These are phyloP conservation scores for Colletotrichum cuscutae DNA, from an alignment of 2,329 filamentous ascomycete genomes.

Conservation along the genomic window DNA sequence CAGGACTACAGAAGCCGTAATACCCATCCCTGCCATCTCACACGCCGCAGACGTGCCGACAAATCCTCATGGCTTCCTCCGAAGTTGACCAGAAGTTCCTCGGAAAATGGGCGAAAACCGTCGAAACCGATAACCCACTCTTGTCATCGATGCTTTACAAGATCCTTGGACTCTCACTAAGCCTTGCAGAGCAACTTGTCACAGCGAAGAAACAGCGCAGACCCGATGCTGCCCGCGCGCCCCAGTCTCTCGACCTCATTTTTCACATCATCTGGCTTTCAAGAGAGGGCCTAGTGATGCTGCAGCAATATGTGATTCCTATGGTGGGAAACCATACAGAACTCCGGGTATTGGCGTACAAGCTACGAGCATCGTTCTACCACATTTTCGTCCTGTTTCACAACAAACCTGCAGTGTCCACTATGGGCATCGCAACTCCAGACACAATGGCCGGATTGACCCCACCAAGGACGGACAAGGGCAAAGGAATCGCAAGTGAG, in stretches of 20 bases:
- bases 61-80: constrained; percentile 83
- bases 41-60: background rate
- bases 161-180: constrained; percentile 88
- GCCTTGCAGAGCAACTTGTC: constrained; percentile 85
- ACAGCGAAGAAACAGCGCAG: constrained; percentile 85
- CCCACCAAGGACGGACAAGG: constrained; percentile 55
- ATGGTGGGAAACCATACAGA: constrained; percentile 83
- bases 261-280: constrained; percentile 95
- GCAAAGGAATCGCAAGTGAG: constrained; percentile 58
- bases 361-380: constrained; percentile 92
- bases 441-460: constrained; percentile 52
- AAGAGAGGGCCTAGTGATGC: constrained; percentile 86
- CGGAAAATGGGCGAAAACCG: constrained; percentile 85
- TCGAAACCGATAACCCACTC: constrained; percentile 80
- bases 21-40: background rate
- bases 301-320: constrained; percentile 89
- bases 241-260: constrained; percentile 84
- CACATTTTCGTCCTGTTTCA: constrained; percentile 98
- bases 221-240: constrained; percentile 81
- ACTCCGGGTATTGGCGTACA: constrained; percentile 89
- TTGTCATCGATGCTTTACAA: constrained; percentile 88
- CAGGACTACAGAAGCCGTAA: background rate
- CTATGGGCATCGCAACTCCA: constrained; percentile 63
- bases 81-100: constrained; percentile 98
- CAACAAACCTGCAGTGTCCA: constrained; percentile 83